phyloP scores from a whole-genome alignment of 768 basidiomycete genomes.

The Tricholomella constricta region DNA sequence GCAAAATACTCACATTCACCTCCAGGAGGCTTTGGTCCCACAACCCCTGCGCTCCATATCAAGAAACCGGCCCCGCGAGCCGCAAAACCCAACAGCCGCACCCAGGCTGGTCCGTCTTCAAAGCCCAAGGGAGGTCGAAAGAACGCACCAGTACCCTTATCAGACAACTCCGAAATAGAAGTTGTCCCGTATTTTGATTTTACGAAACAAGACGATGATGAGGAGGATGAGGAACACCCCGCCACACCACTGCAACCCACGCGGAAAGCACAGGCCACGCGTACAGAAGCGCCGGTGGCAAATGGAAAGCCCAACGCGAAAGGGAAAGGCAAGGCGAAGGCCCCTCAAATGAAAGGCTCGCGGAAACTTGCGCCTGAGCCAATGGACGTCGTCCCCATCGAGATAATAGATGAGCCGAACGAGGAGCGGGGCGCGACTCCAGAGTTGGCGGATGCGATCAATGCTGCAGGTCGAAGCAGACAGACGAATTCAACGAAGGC shows the following conservation, averaged over 20 bases:
- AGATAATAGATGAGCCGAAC: slow-evolving; percentile 17
- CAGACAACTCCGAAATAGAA: slow-evolving; percentile 21
- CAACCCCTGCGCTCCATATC: slow-evolving; percentile 5
- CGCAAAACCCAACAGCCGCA: slow-evolving; percentile 12
- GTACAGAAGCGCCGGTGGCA: slow-evolving; percentile 1
- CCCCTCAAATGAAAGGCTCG: slow-evolving; percentile 23
- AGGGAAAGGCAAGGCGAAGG: slow-evolving; percentile 37
- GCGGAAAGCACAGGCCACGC: slow-evolving; percentile 9
- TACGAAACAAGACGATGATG: not conserved
- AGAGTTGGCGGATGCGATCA: slow-evolving; percentile 15
- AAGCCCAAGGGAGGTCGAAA: slow-evolving; percentile 19
- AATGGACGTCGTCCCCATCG: slow-evolving; percentile 23
- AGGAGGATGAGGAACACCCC: slow-evolving; percentile 7
- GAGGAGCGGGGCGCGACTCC: slow-evolving; percentile 2
- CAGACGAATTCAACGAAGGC: slow-evolving; percentile 3
- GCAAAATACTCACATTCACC: not conserved
- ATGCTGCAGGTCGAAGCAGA: slow-evolving; percentile 13
- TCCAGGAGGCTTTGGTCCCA: slow-evolving; percentile 19
- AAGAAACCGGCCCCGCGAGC: slow-evolving; percentile 10
- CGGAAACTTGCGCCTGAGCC: slow-evolving; percentile 16
- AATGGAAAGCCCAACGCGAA: slow-evolving; percentile 31
- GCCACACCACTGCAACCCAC: not conserved
- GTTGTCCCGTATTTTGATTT: slow-evolving; percentile 14
- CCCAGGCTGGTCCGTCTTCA: slow-evolving; percentile 19
- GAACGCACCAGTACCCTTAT: slow-evolving; percentile 4